Percentiles rank a stretch among this genome's conserved stretches.
phyloP scores from a whole-genome alignment of 2,329 filamentous ascomycete species.

The Pseudofabraea citricarpa region DNA sequence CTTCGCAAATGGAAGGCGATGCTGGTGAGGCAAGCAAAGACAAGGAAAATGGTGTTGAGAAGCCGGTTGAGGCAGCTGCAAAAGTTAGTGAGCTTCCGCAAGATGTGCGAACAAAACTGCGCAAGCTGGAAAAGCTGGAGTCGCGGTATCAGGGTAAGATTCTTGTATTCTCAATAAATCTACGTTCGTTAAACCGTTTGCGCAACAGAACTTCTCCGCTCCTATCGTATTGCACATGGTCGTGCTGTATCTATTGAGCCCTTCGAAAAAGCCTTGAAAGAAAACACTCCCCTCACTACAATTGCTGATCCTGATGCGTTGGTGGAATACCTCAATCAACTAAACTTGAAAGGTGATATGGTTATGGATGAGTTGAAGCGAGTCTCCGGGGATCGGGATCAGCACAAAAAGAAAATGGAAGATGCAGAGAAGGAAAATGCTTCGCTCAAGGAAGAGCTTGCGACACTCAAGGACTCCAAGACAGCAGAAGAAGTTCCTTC shows the following conservation, averaged over 20 bases:
- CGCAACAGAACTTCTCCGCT: slow-evolving; percentile 84
- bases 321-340: slow-evolving; percentile 83
- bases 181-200: slow-evolving; percentile 10
- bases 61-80: slow-evolving; percentile 12
- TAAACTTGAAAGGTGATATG: slow-evolving; percentile 85
- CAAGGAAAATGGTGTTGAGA: slow-evolving; percentile 22
- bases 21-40: slow-evolving; percentile 13
- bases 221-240: slow-evolving; percentile 86
- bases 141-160: slow-evolving; percentile 73
- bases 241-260: slow-evolving; percentile 84
- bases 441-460: slow-evolving; percentile 59
- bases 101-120: slow-evolving; percentile 70
- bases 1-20: slow-evolving; percentile 22
- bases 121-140: slow-evolving; percentile 87
- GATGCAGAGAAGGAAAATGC: slow-evolving; percentile 60
- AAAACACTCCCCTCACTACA: slow-evolving; percentile 86
- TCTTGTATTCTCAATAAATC: slow-evolving; percentile 1
- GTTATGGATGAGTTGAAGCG: slow-evolving; percentile 89
- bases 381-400: slow-evolving; percentile 76
- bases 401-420: slow-evolving; percentile 71
- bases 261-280: slow-evolving; percentile 85
- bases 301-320: slow-evolving; percentile 82
- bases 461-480: slow-evolving; percentile 43
- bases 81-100: slow-evolving; percentile 47
- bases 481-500: slow-evolving; percentile 23